Conservation (phyloP, 352 stramenopile species). For the Globisporangium nagaii region DNA sequence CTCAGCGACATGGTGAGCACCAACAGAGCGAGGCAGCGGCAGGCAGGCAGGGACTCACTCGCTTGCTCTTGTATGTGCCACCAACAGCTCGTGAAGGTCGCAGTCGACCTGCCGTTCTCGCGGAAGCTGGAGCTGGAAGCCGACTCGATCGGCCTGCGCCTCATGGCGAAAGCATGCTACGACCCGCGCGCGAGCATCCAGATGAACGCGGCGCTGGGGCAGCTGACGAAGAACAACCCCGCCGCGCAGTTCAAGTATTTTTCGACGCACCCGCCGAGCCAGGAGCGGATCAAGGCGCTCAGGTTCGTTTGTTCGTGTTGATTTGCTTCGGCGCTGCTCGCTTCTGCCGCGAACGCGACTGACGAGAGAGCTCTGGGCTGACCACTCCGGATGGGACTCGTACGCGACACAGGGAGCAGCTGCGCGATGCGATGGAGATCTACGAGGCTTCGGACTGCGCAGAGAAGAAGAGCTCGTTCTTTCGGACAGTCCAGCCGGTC, state of each 20-base stretch:
- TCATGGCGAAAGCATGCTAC: constrained; percentile 61
- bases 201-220: constrained; percentile 37
- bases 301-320: constrained; percentile 13
- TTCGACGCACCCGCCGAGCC: constrained; percentile 64
- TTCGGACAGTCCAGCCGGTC: too few relatives aligned
- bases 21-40: too few relatives aligned
- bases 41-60: too few relatives aligned
- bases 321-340: too few relatives aligned
- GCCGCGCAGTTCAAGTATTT: constrained; percentile 58
- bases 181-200: constrained; percentile 47
- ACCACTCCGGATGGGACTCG: background rate
- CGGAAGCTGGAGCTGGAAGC: constrained; percentile 51
- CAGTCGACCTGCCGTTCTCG: constrained; percentile 49
- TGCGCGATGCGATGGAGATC: constrained; percentile 34
- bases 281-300: constrained; percentile 46
- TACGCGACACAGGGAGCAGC: constrained; percentile 19
- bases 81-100: constrained; percentile 38
- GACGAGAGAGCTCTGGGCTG: background rate
- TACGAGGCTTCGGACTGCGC: constrained; percentile 38
- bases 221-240: constrained; percentile 17
- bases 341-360: too few relatives aligned
- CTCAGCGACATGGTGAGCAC: constrained; percentile 53
- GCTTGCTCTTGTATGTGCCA: background rate
- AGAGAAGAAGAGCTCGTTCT: constrained; percentile 27
- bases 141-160: constrained; percentile 41